Conservation (phyloP, 352 stramenopile species). For the Blastocystis sp. region DNA sequence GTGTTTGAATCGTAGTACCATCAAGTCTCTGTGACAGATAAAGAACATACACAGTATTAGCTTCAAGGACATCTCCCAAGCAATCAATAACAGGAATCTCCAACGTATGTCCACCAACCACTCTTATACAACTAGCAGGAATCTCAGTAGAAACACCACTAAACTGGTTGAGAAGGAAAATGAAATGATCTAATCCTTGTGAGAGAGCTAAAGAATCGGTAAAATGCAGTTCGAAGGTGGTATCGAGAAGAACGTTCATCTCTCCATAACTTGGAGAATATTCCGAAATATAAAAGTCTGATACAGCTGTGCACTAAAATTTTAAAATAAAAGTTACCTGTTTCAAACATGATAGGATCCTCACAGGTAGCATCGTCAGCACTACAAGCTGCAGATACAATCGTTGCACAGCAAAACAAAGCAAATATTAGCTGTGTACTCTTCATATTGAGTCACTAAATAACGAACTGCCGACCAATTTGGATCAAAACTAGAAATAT, state of each 20-base stretch:
- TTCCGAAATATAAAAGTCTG: background rate
- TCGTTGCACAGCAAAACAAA: background rate
- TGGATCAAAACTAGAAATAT: background rate
- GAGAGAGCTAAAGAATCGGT: background rate
- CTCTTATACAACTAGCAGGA: slow-evolving; percentile 1
- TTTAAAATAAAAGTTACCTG: background rate
- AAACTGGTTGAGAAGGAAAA: slow-evolving; percentile 37
- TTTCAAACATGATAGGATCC: slow-evolving; percentile 32
- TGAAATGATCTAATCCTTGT: background rate
- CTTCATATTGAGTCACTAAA: background rate
- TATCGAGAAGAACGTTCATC: slow-evolving; percentile 16
- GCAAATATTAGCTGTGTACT: background rate
- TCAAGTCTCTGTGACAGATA: slow-evolving; percentile 22
- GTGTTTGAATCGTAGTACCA: background rate
- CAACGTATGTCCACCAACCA: background rate
- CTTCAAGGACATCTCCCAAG: slow-evolving; percentile 24
- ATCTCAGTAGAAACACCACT: background rate
- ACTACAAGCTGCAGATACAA: background rate
- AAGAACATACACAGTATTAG: slow-evolving; percentile 43
- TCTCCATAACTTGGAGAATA: background rate
- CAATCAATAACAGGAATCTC: slow-evolving; percentile 26
- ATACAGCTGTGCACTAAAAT: background rate
- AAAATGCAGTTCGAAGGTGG: slow-evolving; percentile 6
- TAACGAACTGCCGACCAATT: background rate
- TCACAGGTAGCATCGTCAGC: slow-evolving; percentile 48